Base-by-base conservation (phyloP, 768 basidiomycete genomes). In the Suillus lakei region DNA sequence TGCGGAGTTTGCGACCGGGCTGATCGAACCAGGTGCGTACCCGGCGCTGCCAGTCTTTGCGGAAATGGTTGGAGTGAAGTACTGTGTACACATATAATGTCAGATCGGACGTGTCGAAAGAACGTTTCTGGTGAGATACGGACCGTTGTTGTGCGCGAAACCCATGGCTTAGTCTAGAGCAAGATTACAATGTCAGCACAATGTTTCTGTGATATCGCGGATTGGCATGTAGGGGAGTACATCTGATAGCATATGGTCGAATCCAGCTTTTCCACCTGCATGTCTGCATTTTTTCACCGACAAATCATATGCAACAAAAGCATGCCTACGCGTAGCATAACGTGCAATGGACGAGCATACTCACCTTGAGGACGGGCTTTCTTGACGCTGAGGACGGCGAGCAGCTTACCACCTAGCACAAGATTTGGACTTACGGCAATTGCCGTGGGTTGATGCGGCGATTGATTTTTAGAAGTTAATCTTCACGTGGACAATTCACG, bases 21-120 rank as follows among this genome's bases (percentile, higher is more conserved):
- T 99, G 98, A 85, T 99, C 93, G 79, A 99, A 99, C 96, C 96
- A 96, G 77, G 95, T 97, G 81, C 91, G 91, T 73, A 97, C 95
- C 70, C 91, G 92, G 76, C 90, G 87, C 81, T 99, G 97, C 96
- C 96, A 99, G 80, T 99, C 96, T 90, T 99, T 99, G 85, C 89
- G 93, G 88, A 96, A 96, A 80, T 98, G 95, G 82, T 96, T 96
- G 73, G 81, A 86, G 83, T 89, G 95, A 80, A 97, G 93, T 84
- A 93, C 93, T 92, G 55, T 65, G 56, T 68, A 38, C 69, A 41
- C 23, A 59, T 28, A 50, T 23, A 30, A 41, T 59, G 26, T 59
- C 58, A 59, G 58, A 59, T 59, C 39, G 58, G 26, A 59, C 18
- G 39, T 1, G 56, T 58, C 38, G 75, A 72, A 80, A 78, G 80